phyloP scores from a whole-genome alignment of 257 asterid species.

The Asclepias syriaca region DNA sequence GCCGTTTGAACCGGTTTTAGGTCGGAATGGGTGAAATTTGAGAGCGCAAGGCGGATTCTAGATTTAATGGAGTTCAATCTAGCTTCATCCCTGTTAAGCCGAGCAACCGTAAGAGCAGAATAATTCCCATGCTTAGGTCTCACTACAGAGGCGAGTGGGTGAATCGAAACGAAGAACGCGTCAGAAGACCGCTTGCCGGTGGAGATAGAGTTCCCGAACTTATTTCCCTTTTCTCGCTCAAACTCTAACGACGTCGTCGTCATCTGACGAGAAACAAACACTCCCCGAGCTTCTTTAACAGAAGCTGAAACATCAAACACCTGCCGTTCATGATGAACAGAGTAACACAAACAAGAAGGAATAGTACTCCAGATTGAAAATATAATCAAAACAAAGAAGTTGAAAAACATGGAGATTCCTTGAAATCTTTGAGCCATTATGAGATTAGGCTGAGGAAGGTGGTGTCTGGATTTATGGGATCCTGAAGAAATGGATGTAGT shows the following conservation, averaged over 20 bases:
- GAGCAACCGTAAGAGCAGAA: slow-evolving; percentile 43
- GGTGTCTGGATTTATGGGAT: slow-evolving; percentile 8
- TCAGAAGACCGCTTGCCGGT: slow-evolving; percentile 7
- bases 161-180: slow-evolving; percentile 38
- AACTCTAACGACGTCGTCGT: background rate
- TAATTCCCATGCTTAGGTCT: slow-evolving; percentile 29
- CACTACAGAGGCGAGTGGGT: slow-evolving; percentile 45
- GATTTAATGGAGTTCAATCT: slow-evolving; percentile 40
- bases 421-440: background rate
- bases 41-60: slow-evolving; percentile 10
- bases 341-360: background rate
- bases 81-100: slow-evolving; percentile 48
- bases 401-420: background rate
- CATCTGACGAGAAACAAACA: slow-evolving; percentile 8
- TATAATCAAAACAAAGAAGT: background rate
- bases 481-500: background rate
- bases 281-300: slow-evolving; percentile 14
- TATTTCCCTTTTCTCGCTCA: background rate
- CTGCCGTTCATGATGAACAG: slow-evolving; percentile 5
- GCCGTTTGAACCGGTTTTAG: slow-evolving; percentile 25
- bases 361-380: background rate
- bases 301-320: slow-evolving; percentile 21
- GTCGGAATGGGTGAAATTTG: background rate
- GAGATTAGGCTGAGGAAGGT: background rate
- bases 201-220: background rate